A percentile compares a stretch with the other conserved stretches of the same genome.
phyloP scores from a whole-genome alignment of 352 stramenopile species.

The Phytopythium mirpurense region DNA sequence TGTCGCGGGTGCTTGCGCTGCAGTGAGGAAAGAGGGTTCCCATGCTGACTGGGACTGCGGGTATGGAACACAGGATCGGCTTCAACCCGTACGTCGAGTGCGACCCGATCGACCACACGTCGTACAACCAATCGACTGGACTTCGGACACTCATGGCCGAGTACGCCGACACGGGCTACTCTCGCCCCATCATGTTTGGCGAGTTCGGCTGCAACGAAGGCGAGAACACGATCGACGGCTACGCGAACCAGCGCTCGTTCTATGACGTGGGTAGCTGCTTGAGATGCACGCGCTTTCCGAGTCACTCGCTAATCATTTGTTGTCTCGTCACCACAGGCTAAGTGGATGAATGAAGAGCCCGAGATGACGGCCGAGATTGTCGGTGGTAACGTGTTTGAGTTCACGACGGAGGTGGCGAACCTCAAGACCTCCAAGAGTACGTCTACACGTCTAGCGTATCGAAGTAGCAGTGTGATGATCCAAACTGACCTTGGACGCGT shows the following conservation, averaged over 20 bases:
- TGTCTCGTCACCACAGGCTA: conserved; percentile 32
- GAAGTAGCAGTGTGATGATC: neutral
- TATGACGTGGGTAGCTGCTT: conserved; percentile 30
- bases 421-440: conserved; percentile 32
- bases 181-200: conserved; percentile 61
- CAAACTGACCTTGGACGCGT: neutral
- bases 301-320: neutral
- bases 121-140: conserved; percentile 45
- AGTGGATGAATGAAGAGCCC: conserved; percentile 81
- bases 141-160: conserved; percentile 51
- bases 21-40: too few species aligned
- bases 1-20: too few species aligned
- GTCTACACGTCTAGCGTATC: neutral
- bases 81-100: conserved; percentile 65
- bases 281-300: too few species aligned
- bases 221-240: conserved; percentile 60
- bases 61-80: conserved; percentile 13
- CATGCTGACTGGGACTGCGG: too few species aligned
- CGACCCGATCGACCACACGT: conserved; percentile 22
- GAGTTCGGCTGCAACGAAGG: conserved; percentile 64
- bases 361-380: conserved; percentile 72
- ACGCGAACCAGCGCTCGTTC: conserved; percentile 54
- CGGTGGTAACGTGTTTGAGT: conserved; percentile 79
- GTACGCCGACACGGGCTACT: conserved; percentile 39
- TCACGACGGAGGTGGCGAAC: conserved; percentile 68